Base-by-base conservation (phyloP, 495 filamentous ascomycete genomes). In the Trichoderma erinaceum region DNA sequence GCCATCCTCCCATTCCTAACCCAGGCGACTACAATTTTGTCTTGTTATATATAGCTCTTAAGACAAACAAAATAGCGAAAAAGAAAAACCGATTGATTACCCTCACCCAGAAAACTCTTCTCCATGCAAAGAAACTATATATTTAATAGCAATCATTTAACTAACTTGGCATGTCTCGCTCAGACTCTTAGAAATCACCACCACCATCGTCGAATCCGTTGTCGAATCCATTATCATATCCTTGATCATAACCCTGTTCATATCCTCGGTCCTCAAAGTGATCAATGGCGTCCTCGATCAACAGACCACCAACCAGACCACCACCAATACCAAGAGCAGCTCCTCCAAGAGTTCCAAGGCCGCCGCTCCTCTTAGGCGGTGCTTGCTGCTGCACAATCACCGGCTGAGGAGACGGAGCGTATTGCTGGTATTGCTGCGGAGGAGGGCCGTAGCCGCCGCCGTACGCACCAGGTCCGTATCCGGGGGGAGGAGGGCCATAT, bases 281-380 rank as follows among this genome's bases (percentile, higher is more conserved):
- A 32, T 61, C 56, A 61, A 92, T 79, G 12, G 86, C 87, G 72
- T 90, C 83, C 4, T 82, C 89, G 50, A 96, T 73, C 73, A 93
- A 63, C 70, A 81, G 78, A 13, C 91, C 91, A 69, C 90, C 91
- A 3, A 93, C 50, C 72, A 96, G 69, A 66, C 92, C 92, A 67
- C 87, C 92, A 63, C 91, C 92, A 11, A 91, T 73, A 75, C 92
- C 92, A 69, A 94, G 76, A 21, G 91, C 92, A 11, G 89, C 90
- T 32, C 85, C 90, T 61, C 90, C 90, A 1, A 80, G 85, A 25
- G 89, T 90, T 81, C 92, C 82, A 0, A 89, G 88, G 52, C 81
- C 75, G 50, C 81, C 83, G 41, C 73, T 46, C n/a, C 69, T 68
- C 29, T 70, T 69, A 64, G 71, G 71, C n/a, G 63, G 66, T 67